Evolutionary conservation across 2,329 filamentous ascomycete species (phyloP).

Genomic region (Penicillium janthinellum): DNA sequence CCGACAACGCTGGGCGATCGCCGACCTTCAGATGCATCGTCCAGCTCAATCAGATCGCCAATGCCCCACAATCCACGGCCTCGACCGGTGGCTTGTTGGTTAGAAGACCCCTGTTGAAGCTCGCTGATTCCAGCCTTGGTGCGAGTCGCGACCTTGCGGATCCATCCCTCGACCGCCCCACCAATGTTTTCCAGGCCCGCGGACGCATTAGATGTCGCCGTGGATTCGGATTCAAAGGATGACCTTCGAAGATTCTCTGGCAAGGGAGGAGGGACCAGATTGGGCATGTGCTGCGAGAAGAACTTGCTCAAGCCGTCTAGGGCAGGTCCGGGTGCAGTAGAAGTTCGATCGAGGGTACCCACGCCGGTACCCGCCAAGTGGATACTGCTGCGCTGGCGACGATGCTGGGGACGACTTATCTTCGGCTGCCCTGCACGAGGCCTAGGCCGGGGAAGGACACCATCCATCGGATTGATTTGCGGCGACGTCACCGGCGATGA

Average conservation of each 20-base stretch:
- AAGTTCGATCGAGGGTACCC: slow-evolving; percentile 70
- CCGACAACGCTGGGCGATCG: slow-evolving; percentile 23
- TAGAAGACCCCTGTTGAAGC: slow-evolving; percentile 38
- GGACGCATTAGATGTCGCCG: slow-evolving; percentile 35
- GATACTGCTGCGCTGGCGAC: slow-evolving; percentile 44
- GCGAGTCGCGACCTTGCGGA: slow-evolving; percentile 71
- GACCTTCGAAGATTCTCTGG: slow-evolving; percentile 54
- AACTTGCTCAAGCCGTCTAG: slow-evolving; percentile 82
- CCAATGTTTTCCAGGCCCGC: slow-evolving; percentile 76
- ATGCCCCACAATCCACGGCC: slow-evolving; percentile 34
- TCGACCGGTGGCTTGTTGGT: slow-evolving; percentile 22
- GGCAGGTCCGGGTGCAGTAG: slow-evolving; percentile 65
- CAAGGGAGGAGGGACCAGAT: slow-evolving; percentile 66
- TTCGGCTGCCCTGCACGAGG: slow-evolving; percentile 35
- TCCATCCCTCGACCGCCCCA: slow-evolving; percentile 85
- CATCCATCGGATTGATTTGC: slow-evolving; percentile 30
- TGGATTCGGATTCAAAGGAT: slow-evolving; percentile 41
- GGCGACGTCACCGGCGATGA: slow-evolving; percentile 30
- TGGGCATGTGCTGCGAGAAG: slow-evolving; percentile 79
- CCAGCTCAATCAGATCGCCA: slow-evolving; percentile 49
- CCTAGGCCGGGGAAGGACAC: slow-evolving; percentile 31
- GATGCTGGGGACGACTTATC: slow-evolving; percentile 39
- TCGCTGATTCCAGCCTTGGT: slow-evolving; percentile 45
- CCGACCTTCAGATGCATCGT: slow-evolving; percentile 39
- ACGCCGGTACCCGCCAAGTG: slow-evolving; percentile 86